These are phyloP conservation scores for Picea mariana DNA, from an alignment of 83 land plant species.

Conservation along the genomic window DNA sequence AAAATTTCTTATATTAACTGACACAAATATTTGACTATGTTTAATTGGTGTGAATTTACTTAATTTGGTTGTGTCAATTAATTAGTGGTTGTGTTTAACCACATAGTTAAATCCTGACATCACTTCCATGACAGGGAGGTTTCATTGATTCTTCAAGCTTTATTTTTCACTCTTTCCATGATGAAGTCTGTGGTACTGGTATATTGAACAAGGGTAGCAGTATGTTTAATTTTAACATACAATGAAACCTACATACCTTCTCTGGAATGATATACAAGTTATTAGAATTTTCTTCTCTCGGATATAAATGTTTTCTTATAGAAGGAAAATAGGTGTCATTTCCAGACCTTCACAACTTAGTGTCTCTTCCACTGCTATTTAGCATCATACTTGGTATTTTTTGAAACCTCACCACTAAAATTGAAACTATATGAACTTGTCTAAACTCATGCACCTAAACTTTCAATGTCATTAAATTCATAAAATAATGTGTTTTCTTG, in stretches of 20 bases:
- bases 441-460: background rate
- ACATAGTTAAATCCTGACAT: background rate
- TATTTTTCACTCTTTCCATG: background rate
- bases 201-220: background rate
- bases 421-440: background rate
- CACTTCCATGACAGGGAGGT: background rate
- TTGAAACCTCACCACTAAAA: background rate
- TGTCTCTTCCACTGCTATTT: background rate
- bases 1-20: background rate
- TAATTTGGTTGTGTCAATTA: background rate
- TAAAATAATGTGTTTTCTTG: no score
- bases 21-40: background rate
- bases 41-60: background rate
- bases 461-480: background rate
- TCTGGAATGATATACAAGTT: background rate
- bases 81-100: background rate
- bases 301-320: no score
- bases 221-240: no score
- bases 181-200: background rate
- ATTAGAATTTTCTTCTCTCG: background rate
- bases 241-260: no score
- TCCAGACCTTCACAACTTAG: background rate
- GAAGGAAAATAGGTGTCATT: background rate
- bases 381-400: background rate
- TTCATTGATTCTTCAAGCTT: background rate